A percentile compares a stretch with the other conserved stretches of the same genome.
These are phyloP conservation scores for Bolboschoenoplectus hybrid DNA, from an alignment of 202 grass and related monocot species.

Conservation along the genomic window DNA sequence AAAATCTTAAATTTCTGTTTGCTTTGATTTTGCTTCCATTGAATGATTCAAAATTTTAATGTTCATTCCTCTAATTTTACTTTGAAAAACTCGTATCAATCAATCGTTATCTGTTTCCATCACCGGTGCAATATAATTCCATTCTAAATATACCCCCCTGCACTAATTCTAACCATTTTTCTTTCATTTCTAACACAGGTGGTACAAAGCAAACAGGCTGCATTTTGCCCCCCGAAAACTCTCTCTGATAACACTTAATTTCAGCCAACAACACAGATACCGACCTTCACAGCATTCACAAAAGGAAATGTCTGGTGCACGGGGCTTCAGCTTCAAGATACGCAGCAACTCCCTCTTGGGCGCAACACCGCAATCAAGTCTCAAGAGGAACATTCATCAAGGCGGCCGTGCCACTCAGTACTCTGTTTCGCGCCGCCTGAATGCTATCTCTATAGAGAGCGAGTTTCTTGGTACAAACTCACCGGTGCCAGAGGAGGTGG, in stretches of 20 bases:
- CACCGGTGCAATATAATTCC: conserved; percentile 1
- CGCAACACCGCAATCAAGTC: conserved; percentile 40
- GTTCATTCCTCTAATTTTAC: not conserved
- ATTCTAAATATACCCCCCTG: not conserved
- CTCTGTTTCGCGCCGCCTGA: conserved; percentile 46
- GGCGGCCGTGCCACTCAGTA: conserved; percentile 40
- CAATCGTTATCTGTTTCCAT: not conserved
- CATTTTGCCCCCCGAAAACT: not conserved
- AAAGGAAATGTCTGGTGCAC: conserved; percentile 69
- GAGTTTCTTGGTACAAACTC: conserved; percentile 51
- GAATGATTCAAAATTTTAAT: not conserved
- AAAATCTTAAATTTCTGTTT: not conserved
- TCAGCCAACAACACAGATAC: not conserved
- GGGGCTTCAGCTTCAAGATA: conserved; percentile 64
- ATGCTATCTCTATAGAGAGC: conserved; percentile 58
- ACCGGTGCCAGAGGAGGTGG: conserved; percentile 55
- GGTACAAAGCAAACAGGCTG: not conserved
- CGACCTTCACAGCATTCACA: not conserved
- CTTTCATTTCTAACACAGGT: conserved; percentile 9
- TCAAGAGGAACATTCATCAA: conserved; percentile 38
- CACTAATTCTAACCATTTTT: not conserved
- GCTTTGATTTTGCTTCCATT: not conserved
- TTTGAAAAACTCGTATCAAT: not conserved
- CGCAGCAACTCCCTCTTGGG: conserved; percentile 31
- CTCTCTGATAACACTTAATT: conserved; percentile 28